Evolutionary conservation across 768 basidiomycete genomes (phyloP).

Genomic region (Cyclocybe aegerita): DNA sequence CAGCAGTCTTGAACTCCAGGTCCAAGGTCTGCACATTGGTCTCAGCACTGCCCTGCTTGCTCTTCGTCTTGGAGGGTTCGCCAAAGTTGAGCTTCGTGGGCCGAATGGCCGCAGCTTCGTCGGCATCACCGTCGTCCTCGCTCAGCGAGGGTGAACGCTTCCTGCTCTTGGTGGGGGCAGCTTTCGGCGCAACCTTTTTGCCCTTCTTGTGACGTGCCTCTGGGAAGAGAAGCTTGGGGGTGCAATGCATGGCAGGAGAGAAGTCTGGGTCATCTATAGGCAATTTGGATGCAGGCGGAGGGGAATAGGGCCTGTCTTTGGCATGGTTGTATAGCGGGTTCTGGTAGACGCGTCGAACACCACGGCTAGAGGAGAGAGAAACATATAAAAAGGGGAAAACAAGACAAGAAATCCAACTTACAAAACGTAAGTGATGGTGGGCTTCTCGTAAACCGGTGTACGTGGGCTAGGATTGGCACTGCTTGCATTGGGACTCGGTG

Average conservation of each 20-base stretch:
- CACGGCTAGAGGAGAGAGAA: conserved; percentile 47
- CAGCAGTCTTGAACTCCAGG: conserved; percentile 4
- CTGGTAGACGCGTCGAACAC: conserved; percentile 57
- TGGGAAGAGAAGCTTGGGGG: conserved; percentile 60
- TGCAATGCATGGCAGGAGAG: conserved; percentile 52
- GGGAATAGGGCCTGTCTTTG: conserved; percentile 38
- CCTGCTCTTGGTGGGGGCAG: neutral
- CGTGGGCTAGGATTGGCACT: conserved; percentile 26
- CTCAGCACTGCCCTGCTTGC: neutral
- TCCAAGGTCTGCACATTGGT: conserved; percentile 5
- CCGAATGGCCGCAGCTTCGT: conserved; percentile 7
- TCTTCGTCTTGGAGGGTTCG: neutral
- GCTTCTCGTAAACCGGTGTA: conserved; percentile 53
- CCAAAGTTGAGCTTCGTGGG: conserved; percentile 28
- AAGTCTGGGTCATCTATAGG: conserved; percentile 67
- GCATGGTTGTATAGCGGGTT: conserved; percentile 61
- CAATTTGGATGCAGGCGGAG: conserved; percentile 49
- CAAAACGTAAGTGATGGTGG: conserved; percentile 74
- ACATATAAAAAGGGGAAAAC: neutral
- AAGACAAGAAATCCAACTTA: conserved; percentile 34
- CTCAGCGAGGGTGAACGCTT: conserved; percentile 19
- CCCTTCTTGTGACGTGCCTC: conserved; percentile 15
- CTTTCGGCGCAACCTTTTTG: conserved; percentile 1
- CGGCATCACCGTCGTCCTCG: conserved; percentile 18
- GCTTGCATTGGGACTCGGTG: conserved; percentile 22